Conservation (phyloP, 305 asterid genomes). For the Fraxinus baroniana region DNA sequence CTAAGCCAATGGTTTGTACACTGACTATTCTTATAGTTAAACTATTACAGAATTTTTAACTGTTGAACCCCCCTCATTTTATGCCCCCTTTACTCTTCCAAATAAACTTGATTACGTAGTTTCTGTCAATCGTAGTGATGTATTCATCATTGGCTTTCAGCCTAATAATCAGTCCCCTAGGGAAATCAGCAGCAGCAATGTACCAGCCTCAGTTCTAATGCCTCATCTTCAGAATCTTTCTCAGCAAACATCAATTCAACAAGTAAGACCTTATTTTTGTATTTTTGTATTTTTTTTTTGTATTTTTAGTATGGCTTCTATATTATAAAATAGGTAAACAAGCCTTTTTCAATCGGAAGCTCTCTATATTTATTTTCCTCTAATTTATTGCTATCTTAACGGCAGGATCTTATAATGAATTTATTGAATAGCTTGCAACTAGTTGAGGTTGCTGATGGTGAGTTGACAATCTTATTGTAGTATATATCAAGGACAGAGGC, state of each 20-base stretch:
- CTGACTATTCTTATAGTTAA: conserved; percentile 24
- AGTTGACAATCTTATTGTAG: conserved; percentile 30
- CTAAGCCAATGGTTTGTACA: conserved; percentile 72
- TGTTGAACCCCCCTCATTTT: conserved; percentile 1
- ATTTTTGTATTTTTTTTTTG: neutral
- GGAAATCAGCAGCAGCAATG: conserved; percentile 58
- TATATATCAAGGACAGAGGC: neutral
- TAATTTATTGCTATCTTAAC: conserved; percentile 25
- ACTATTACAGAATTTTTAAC: conserved; percentile 14
- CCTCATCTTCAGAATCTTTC: conserved; percentile 96
- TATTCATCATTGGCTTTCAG: conserved; percentile 47
- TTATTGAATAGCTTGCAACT: conserved; percentile 81
- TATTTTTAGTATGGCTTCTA: neutral
- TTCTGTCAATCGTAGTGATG: conserved; percentile 7
- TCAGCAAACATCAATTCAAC: conserved; percentile 94
- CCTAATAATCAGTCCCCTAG: conserved; percentile 58
- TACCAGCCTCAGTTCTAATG: conserved; percentile 78
- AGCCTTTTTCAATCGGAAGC: neutral
- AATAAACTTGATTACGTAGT: conserved; percentile 9
- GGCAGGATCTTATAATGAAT: conserved; percentile 87
- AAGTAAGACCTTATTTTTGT: conserved; percentile 44
- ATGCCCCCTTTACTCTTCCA: conserved; percentile 1
- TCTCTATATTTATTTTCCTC: conserved; percentile 10
- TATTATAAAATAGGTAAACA: conserved; percentile 15
- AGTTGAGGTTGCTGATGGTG: conserved; percentile 78